Base-by-base conservation (phyloP, 2,329 filamentous ascomycete species). In the Cytospora piceae region DNA sequence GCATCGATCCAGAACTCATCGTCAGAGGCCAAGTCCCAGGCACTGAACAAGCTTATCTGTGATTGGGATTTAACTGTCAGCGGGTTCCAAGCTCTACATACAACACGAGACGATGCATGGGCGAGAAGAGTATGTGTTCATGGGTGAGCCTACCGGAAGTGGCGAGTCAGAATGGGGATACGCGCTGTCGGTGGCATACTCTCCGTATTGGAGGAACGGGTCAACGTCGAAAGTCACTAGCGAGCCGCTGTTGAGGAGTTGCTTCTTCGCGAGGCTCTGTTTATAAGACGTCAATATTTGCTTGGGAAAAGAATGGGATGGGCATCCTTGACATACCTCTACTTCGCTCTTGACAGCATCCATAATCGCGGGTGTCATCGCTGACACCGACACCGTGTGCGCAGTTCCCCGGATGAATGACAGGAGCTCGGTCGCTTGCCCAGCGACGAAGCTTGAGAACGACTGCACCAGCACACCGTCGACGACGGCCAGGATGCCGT, bases 151-250 rank as follows among this genome's bases (percentile, higher is more conserved):
- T 68, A 73, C 72, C 39, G 70, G 71, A 14, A 73, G 63, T 9
- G 70, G 69, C 0, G 74, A 75, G 14, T 72, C 69, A 4, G 64
- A 58, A 20, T 76, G 74, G 0, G 74, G 74, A 58, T 69, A 76
- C 1, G 73, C 74, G 12, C 73, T 73, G 6, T 74, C 72, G 0
- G 72, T 75, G 1, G 73, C 70, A 53, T 74, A 68, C 54, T 70
- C 24, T 4, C 74, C 74, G 56, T 74, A 76, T 1, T 69, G 39
- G 8, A 68, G 65, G 52, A 76, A 76, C 0, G 74, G 74, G 56
- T 76, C 73, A 27, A 75, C 67, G 14, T 74, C 73, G 27, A 70
- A 74, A 24, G 69, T 72, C 46, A 74, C 55, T 1, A 69, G 61
- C 4, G 55, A 65, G 3, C 70, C 74, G 17, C 61, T 52, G 51